phyloP scores from a whole-genome alignment of 805 yeast species.

The Saccharomycopsis synnaedendra region DNA sequence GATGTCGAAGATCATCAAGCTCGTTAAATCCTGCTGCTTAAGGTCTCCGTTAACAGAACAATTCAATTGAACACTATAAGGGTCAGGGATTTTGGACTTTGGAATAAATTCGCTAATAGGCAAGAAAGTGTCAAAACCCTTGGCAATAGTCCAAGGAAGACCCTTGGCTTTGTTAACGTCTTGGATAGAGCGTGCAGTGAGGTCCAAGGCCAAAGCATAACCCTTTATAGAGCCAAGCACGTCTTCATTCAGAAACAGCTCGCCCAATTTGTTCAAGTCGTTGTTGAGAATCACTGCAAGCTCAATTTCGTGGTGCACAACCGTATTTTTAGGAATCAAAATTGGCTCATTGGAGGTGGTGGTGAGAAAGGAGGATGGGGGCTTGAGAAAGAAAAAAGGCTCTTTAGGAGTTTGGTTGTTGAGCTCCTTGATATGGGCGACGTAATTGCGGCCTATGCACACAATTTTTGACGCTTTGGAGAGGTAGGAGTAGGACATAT shows the following conservation, averaged over 20 bases:
- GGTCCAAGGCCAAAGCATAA: slow-evolving; percentile 80
- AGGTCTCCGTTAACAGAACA: slow-evolving; percentile 51
- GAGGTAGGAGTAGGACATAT: slow-evolving; percentile 42
- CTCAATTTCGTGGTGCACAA: slow-evolving; percentile 89
- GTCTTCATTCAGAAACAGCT: slow-evolving; percentile 44
- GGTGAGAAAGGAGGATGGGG: slow-evolving; percentile 64
- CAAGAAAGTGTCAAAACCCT: slow-evolving; percentile 92
- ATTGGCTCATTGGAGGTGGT: slow-evolving; percentile 43
- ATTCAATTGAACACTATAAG: slow-evolving; percentile 53
- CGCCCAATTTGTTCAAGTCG: slow-evolving; percentile 43
- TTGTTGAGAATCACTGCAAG: slow-evolving; percentile 67
- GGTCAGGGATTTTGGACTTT: slow-evolving; percentile 54
- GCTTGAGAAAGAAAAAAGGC: slow-evolving; percentile 91
- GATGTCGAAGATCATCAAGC: slow-evolving; percentile 80
- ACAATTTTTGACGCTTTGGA: slow-evolving; percentile 65
- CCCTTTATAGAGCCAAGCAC: slow-evolving; percentile 77
- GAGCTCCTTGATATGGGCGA: slow-evolving; percentile 89
- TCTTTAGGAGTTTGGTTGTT: slow-evolving; percentile 70
- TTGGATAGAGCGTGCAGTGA: slow-evolving; percentile 95
- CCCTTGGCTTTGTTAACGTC: slow-evolving; percentile 91
- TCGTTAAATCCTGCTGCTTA: slow-evolving; percentile 66
- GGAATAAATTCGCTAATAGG: slow-evolving; percentile 76
- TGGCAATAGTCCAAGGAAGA: slow-evolving; percentile 92
- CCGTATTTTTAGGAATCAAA: slow-evolving; percentile 68
- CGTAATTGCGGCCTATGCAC: slow-evolving; percentile 94